Percentiles rank a stretch among this genome's conserved stretches.
phyloP scores from a whole-genome alignment of 768 basidiomycete genomes.

The Naganishia vishniacii region DNA sequence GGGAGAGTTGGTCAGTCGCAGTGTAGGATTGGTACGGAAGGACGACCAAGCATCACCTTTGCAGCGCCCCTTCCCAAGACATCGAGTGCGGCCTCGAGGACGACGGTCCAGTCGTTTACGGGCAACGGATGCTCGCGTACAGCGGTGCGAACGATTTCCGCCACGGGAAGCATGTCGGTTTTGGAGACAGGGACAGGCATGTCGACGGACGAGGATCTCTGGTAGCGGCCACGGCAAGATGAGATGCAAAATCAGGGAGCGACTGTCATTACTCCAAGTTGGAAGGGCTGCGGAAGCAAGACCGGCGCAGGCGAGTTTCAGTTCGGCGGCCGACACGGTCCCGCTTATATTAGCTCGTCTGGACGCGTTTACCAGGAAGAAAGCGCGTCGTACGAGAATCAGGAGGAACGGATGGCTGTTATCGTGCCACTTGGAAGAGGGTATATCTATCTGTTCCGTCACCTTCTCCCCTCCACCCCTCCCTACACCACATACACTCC shows the following conservation, averaged over 20 bases:
- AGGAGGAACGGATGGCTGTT: no score
- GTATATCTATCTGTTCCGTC: background rate
- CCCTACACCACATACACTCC: background rate
- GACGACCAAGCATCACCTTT: constrained; percentile 5
- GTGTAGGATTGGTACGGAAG: background rate
- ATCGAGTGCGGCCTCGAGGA: background rate
- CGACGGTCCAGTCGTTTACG: background rate
- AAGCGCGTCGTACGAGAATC: no score
- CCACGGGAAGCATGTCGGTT: constrained; percentile 19
- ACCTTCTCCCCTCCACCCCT: background rate
- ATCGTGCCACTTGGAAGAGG: no score
- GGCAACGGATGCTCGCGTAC: constrained; percentile 21
- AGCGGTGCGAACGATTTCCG: constrained; percentile 23
- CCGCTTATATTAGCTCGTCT: no score
- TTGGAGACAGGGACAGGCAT: constrained; percentile 16
- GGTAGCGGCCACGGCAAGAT: no score
- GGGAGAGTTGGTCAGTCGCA: background rate
- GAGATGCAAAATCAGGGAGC: no score
- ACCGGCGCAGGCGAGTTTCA: no score
- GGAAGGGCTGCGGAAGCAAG: no score
- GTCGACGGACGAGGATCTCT: no score
- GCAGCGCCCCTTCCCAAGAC: background rate
- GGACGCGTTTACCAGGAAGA: no score
- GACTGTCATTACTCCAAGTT: no score
- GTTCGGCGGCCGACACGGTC: no score